These are phyloP conservation scores for Climacium dendroides DNA, from an alignment of 225 moss, liverwort and hornwort genomes.

Conservation along the genomic window DNA sequence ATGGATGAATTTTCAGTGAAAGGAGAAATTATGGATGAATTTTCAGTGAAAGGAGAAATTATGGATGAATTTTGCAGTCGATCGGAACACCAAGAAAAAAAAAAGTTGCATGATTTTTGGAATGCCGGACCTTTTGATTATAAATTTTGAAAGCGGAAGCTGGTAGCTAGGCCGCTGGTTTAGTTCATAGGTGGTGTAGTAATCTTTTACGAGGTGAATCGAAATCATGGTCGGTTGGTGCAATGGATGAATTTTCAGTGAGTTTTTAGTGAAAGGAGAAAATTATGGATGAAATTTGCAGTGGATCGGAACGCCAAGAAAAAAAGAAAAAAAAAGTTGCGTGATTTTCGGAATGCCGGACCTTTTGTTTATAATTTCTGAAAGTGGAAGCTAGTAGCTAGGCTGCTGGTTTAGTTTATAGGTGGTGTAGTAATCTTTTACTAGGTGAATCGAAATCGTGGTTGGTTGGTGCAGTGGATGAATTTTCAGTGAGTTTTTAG, in stretches of 20 bases:
- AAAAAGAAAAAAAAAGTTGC: too few species aligned
- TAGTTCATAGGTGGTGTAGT: background rate
- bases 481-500: background rate
- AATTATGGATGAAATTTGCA: background rate
- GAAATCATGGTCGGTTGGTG: background rate
- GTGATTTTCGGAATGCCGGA: too few species aligned
- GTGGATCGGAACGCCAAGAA: fast-evolving
- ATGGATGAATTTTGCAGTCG: too few species aligned
- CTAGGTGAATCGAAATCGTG: too few species aligned
- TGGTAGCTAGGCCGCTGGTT: fast-evolving
- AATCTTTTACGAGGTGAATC: too few species aligned
- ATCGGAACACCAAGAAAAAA: fast-evolving
- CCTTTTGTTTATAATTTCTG: too few species aligned
- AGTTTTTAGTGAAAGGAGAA: background rate
- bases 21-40: too few species aligned
- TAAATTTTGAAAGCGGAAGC: background rate
- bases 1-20: background rate
- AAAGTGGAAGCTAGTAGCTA: too few species aligned
- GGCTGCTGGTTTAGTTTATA: too few species aligned
- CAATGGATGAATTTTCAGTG: background rate
- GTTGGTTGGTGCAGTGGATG: background rate
- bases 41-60: background rate
- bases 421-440: too few species aligned
- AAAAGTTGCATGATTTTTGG: background rate
- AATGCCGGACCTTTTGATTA: fast-evolving